These are phyloP conservation scores for Solanum tacnaense DNA, from an alignment of 257 asterid species.

Conservation along the genomic window DNA sequence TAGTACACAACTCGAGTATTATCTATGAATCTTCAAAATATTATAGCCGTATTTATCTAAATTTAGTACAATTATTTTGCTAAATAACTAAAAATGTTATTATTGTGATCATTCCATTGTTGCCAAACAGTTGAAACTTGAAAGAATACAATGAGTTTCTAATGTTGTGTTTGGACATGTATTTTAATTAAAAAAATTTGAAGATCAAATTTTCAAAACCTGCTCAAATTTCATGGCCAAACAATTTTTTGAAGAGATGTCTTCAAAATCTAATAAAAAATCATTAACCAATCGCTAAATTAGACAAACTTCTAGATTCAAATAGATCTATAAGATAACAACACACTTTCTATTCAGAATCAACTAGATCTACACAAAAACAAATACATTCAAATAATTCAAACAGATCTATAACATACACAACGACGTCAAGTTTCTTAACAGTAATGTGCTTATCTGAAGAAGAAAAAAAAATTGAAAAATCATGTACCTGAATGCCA, in stretches of 20 bases:
- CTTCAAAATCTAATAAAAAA: background rate
- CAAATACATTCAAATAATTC: background rate
- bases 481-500: constrained; percentile 10
- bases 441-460: background rate
- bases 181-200: background rate
- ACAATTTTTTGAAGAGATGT: background rate
- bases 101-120: background rate
- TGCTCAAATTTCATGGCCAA: background rate
- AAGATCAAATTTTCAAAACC: background rate
- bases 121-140: background rate
- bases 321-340: background rate
- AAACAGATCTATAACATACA: background rate
- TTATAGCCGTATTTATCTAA: background rate
- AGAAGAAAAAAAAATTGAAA: background rate
- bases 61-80: background rate
- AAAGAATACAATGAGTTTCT: background rate
- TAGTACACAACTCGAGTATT: background rate
- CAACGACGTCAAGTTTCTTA: background rate
- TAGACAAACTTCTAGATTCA: background rate
- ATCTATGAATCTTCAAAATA: background rate
- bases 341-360: background rate
- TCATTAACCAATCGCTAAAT: background rate
- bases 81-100: background rate
- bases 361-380: background rate
- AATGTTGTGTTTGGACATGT: background rate